Evolutionary conservation across 768 basidiomycete genomes (phyloP), one percentile per base, ranked within the genome.

Genomic region (Pleurotus djamor): DNA sequence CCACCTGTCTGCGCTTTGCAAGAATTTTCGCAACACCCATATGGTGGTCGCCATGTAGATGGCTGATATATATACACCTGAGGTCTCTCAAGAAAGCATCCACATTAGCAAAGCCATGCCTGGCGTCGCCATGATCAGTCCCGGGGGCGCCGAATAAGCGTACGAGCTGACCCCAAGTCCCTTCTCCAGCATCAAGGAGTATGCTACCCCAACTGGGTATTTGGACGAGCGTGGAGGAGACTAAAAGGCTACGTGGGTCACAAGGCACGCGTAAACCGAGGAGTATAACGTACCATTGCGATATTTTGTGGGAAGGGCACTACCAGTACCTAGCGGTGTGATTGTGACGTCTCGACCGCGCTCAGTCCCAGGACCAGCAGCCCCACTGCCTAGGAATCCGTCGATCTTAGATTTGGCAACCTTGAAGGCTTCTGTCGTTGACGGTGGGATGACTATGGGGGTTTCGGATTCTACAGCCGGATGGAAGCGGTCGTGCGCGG

Each of bases 31-130:
- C 80, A 36, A 96, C 70, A 6, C 96, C 96, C 43, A 89, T 81
- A 68, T 97, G 96, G 70, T 98, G 96, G 67, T 98, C 96, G 0
- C 83, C 96, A 66, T 97, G 96, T 64, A 90, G 82, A 69, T 98
- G 96, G 61, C 91, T 94, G 60, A 96, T 78, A 70, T 88, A 97
- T 38, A 98, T 81, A 67, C 91, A 86, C 65, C 83, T 88, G 10
- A 95, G 70, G 52, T 89, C 76, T n/a, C 86, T 76, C 54, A 95
- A 74, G 12, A 88, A 43, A 14, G 36, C 41, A 41, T 56, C 33
- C 12, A 56, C 54, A 56, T 56, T 32, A 16, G 37, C 28, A 16
- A 44, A n/a, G 2, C 44, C 77, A 10, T 84, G 68, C 79, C 83
- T 83, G 2, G 83, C 84, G 57, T 77, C 78, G 8, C 67, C 62